phyloP scores from a whole-genome alignment of 192 early-diverging fungal genomes.

The Coemansia sp. region DNA sequence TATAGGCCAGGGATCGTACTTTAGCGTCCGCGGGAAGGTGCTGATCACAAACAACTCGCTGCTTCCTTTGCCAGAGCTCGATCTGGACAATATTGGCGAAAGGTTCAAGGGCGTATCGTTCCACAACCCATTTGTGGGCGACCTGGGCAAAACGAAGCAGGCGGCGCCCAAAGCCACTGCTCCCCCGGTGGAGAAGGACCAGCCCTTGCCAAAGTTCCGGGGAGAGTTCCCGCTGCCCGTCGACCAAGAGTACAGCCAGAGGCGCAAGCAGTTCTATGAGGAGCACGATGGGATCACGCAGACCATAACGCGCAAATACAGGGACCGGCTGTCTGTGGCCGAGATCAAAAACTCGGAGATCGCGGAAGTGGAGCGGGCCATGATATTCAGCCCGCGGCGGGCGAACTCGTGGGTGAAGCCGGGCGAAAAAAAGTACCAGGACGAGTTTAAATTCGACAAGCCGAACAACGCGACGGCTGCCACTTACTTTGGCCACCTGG shows the following conservation, averaged over 20 bases:
- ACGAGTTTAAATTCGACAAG: conserved; percentile 30
- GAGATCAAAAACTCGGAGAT: conserved; percentile 1
- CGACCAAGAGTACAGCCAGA: conserved; percentile 1
- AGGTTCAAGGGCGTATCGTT: not conserved
- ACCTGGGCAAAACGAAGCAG: not conserved
- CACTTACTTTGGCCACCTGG: conserved; percentile 8
- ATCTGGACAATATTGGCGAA: conserved; percentile 1
- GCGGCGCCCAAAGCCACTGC: too few relatives aligned
- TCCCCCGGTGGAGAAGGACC: too few relatives aligned
- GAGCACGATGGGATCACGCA: conserved; percentile 13
- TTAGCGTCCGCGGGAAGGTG: too few relatives aligned
- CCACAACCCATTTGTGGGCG: conserved; percentile 30
- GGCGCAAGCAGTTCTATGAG: conserved; percentile 9
- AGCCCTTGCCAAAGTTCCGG: not conserved
- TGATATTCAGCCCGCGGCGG: conserved; percentile 1
- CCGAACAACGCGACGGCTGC: not conserved
- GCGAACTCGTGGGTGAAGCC: not conserved
- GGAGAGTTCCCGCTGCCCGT: conserved; percentile 15
- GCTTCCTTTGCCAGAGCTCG: not conserved
- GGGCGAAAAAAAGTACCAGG: not conserved
- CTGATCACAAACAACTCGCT: not conserved
- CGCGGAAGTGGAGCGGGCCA: not conserved
- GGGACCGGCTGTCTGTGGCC: not conserved
- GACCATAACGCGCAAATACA: conserved; percentile 22
- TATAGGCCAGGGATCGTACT: too few relatives aligned